A percentile compares a stretch with the other conserved stretches of the same genome.
Evolutionary conservation across 192 early-diverging fungal species (phyloP).

Genomic region (Linderina pennispora): DNA sequence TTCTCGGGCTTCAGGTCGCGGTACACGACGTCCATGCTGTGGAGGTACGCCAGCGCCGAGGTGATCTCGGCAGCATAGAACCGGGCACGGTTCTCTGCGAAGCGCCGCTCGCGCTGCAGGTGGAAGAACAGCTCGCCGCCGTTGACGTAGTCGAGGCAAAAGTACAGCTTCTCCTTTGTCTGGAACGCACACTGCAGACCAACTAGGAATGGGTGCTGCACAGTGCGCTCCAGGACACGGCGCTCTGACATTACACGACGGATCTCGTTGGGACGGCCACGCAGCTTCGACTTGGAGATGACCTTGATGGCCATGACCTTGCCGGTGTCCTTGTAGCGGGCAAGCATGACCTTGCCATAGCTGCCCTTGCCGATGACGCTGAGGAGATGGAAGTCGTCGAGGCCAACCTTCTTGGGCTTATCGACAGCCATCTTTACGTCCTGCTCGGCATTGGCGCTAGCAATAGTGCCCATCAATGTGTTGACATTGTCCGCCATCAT

Average conservation of each 20-base stretch:
- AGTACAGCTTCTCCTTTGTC: slow-evolving; percentile 52
- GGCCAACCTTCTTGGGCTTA: slow-evolving; percentile 4
- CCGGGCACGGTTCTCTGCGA: slow-evolving; percentile 44
- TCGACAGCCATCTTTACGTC: slow-evolving; percentile 1
- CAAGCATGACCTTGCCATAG: slow-evolving; percentile 62
- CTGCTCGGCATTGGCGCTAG: slow-evolving; percentile 48
- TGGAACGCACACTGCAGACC: slow-evolving; percentile 56
- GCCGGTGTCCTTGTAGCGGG: slow-evolving; percentile 53
- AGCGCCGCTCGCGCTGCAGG: slow-evolving; percentile 49
- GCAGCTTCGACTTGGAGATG: slow-evolving; percentile 49
- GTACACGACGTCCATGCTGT: slow-evolving; percentile 86
- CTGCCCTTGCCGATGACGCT: slow-evolving; percentile 61
- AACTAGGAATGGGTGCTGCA: slow-evolving; percentile 47
- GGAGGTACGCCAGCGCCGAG: slow-evolving; percentile 37
- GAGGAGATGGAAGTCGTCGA: slow-evolving; percentile 53
- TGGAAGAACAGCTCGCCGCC: slow-evolving; percentile 60
- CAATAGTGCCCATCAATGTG: slow-evolving; percentile 38
- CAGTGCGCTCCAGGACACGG: slow-evolving; percentile 39
- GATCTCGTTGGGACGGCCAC: slow-evolving; percentile 46
- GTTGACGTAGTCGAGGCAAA: slow-evolving; percentile 59
- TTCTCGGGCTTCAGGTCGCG: slow-evolving; percentile 81
- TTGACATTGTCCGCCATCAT: slow-evolving; percentile 32
- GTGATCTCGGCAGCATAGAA: slow-evolving; percentile 37
- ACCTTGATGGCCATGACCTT: slow-evolving; percentile 51
- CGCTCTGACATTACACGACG: slow-evolving; percentile 53